Base-by-base conservation (phyloP, 1,284 basidiomycete species). In the Trametes sp. region DNA sequence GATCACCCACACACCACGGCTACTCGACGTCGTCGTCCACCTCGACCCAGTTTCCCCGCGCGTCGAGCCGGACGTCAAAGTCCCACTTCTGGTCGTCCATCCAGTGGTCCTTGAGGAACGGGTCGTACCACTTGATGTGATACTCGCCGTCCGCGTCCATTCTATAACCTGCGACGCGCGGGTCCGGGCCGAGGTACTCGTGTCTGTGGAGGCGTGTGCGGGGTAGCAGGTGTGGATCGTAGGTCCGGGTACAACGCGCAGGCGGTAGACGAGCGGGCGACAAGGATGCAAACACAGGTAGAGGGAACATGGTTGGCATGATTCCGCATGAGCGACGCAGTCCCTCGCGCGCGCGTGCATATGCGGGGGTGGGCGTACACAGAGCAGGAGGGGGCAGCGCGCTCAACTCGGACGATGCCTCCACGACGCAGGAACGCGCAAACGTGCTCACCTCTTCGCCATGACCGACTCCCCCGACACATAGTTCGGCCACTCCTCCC, bases 41-140 rank as follows among this genome's bases (percentile, higher is more conserved):
- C 42, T 73, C 73, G 19, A 73, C 73, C 73, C 73, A 75, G 21
- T 70, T 54, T 26, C 72, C 75, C n/a, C 63, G 61, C 44, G 75
- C 75, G 57, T 76, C 66, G 72, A 74, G 70, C 33, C 61, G 61
- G 7, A 79, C 75, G 29, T 77, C 76, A 46, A 75, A 71, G 38
- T 69, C 71, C 81, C 81, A 82, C 68, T 80, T 80, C 42, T 74
- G 73, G 48, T 72, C 73, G 50, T 78, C 80, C 72, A 78, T 75
- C 80, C 80, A 82, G 61, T 80, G 77, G 59, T 81, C 79, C 42
- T 75, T 72, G 53, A 82, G 66, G 67, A 80, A 82, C 41, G 71
- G 75, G 65, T 82, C 80, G 76, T 77, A 81, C 77, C 78, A 81
- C 59, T 75, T 76, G 57, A 81, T 73, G 61, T 78, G 77, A 31